Percentiles rank a stretch among this genome's conserved stretches.
Conservation (phyloP, 805 yeast genomes). For the Maudiozyma saulgeensis region DNA sequence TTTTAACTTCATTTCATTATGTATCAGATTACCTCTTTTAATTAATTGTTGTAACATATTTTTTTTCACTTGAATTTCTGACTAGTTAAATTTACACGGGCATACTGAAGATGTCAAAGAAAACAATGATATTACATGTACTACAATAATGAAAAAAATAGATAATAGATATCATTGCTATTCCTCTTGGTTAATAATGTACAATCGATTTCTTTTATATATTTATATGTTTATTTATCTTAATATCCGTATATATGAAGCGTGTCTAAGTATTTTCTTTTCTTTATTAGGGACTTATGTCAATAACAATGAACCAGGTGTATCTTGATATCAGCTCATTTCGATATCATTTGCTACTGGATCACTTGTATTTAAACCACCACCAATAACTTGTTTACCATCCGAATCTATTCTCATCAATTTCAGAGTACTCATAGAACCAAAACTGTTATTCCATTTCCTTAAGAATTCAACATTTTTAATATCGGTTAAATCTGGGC, state of each 20-base stretch:
- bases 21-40: too few relatives aligned
- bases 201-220: background rate
- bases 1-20: too few relatives aligned
- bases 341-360: background rate
- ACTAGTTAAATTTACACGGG: too few relatives aligned
- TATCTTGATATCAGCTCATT: background rate
- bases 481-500: slow-evolving; percentile 63
- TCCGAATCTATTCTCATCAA: slow-evolving; percentile 30
- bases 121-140: too few relatives aligned
- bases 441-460: slow-evolving; percentile 75
- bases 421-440: slow-evolving; percentile 60
- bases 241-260: background rate
- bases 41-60: background rate
- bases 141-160: too few relatives aligned
- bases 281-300: background rate
- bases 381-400: slow-evolving; percentile 21
- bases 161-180: too few relatives aligned
- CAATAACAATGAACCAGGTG: background rate
- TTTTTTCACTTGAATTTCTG: background rate
- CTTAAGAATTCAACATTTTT: slow-evolving; percentile 51
- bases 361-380: background rate
- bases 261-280: background rate
- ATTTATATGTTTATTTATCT: background rate
- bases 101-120: too few relatives aligned
- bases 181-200: background rate